phyloP scores from a whole-genome alignment of 306 rosid species.

The Cucurbita pepo region DNA sequence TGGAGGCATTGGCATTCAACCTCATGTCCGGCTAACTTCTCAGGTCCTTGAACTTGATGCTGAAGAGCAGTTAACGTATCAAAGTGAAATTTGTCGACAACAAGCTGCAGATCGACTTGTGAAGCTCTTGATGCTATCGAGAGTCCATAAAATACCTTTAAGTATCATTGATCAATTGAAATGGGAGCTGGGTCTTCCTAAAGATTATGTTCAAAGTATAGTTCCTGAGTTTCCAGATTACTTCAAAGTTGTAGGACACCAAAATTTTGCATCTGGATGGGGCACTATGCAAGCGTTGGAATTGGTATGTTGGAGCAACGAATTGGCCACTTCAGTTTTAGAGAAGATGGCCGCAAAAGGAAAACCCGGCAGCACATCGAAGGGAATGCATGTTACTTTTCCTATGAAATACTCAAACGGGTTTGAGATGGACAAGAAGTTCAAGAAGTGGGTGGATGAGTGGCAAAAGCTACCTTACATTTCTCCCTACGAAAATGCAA shows the following conservation, averaged over 20 bases:
- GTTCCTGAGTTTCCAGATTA: conserved; percentile 68
- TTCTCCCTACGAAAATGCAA: conserved; percentile 62
- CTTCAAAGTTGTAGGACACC: conserved; percentile 24
- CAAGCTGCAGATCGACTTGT: conserved; percentile 49
- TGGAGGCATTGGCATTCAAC: conserved; percentile 25
- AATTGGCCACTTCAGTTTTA: conserved; percentile 40
- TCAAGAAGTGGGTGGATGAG: conserved; percentile 56
- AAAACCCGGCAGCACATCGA: not conserved
- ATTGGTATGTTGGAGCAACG: conserved; percentile 68
- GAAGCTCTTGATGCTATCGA: conserved; percentile 54
- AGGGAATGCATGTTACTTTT: conserved; percentile 18
- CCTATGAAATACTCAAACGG: conserved; percentile 53
- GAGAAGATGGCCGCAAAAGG: conserved; percentile 21
- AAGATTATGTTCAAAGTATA: conserved; percentile 17
- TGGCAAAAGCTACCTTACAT: conserved; percentile 70
- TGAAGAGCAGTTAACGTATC: conserved; percentile 32
- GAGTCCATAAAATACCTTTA: conserved; percentile 34
- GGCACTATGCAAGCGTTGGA: conserved; percentile 27
- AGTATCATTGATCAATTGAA: conserved; percentile 20
- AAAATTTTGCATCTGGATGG: conserved; percentile 5
- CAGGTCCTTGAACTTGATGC: conserved; percentile 31
- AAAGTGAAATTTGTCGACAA: conserved; percentile 26
- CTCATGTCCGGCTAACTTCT: conserved; percentile 39
- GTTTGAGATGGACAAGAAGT: conserved; percentile 58
- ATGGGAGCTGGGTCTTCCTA: conserved; percentile 86